These are phyloP conservation scores for Albugo laibachii DNA, from an alignment of 352 stramenopile species.

Conservation along the genomic window DNA sequence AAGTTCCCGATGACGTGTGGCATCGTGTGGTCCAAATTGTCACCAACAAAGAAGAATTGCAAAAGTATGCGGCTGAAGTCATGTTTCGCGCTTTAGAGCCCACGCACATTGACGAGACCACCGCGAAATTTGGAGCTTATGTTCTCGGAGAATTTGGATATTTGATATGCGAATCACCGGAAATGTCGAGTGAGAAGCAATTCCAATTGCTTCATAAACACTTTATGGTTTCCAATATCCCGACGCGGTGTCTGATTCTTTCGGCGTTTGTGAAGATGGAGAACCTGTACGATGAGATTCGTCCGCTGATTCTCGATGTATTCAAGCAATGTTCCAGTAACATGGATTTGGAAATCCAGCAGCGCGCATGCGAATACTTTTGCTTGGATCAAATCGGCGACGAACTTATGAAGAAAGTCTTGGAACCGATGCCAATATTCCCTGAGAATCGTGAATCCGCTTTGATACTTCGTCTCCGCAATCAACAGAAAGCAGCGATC, in stretches of 20 bases:
- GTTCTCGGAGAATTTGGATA: conserved; percentile 96
- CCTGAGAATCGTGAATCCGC: conserved; percentile 75
- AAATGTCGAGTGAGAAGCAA: conserved; percentile 84
- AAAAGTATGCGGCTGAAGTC: conserved; percentile 87
- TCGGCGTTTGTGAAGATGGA: conserved; percentile 94
- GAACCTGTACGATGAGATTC: conserved; percentile 66
- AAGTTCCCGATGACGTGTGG: conserved; percentile 93
- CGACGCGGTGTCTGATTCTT: conserved; percentile 87
- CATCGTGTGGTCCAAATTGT: conserved; percentile 98
- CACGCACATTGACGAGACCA: conserved; percentile 88
- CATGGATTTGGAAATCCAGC: conserved; percentile 95
- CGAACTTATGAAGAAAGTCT: conserved; percentile 84
- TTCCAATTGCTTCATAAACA: conserved; percentile 95
- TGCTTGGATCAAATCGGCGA: conserved; percentile 67
- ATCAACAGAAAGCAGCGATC: conserved; percentile 24
- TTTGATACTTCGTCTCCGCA: conserved; percentile 42
- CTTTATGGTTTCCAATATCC: conserved; percentile 66
- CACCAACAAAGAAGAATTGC: conserved; percentile 92
- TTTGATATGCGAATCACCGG: conserved; percentile 73
- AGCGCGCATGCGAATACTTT: conserved; percentile 93
- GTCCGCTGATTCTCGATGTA: conserved; percentile 74
- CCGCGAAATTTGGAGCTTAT: conserved; percentile 88
- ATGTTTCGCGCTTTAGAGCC: conserved; percentile 89
- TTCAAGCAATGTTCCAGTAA: conserved; percentile 88
- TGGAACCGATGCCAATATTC: conserved; percentile 96